Conservation (phyloP, 495 filamentous ascomycete species). For the Penicillium soppii region DNA sequence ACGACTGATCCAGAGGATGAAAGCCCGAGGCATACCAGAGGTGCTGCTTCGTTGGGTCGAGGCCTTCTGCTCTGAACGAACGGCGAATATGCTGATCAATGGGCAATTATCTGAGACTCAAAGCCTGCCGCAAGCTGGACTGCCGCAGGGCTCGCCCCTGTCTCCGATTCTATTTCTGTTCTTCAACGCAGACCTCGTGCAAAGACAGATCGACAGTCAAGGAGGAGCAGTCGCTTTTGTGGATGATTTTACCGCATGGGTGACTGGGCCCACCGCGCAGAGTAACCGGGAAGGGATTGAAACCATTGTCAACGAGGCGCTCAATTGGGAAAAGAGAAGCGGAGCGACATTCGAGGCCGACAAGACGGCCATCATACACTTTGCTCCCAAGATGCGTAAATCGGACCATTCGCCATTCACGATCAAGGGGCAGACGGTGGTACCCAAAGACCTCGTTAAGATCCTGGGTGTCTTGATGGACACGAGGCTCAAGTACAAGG, state of each 20-base stretch:
- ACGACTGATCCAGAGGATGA: too few species aligned
- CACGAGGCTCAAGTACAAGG: too few species aligned
- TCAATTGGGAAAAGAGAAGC: too few species aligned
- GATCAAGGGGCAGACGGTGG: constrained; percentile 14
- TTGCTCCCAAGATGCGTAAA: constrained; percentile 3
- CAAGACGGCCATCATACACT: constrained; percentile 1
- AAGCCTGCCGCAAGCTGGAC: too few species aligned
- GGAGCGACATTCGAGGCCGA: background rate
- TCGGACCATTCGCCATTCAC: constrained; percentile 9
- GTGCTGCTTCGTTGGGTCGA: constrained; percentile 29
- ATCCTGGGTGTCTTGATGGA: background rate
- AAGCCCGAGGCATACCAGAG: constrained; percentile 30
- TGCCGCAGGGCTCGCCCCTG: constrained; percentile 30
- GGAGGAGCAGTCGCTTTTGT: too few species aligned
- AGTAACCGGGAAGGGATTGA: too few species aligned
- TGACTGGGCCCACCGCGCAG: too few species aligned
- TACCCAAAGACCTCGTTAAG: constrained; percentile 16
- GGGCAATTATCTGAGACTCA: too few species aligned
- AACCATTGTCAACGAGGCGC: too few species aligned
- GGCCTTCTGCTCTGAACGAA: constrained; percentile 27
- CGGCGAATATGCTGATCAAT: background rate
- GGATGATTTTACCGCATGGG: too few species aligned
- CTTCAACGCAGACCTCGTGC: constrained; percentile 30
- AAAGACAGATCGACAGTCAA: too few species aligned
- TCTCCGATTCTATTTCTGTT: constrained; percentile 35